Conservation (phyloP, 2,329 filamentous ascomycete species). For the Ceratocystis ficicola region DNA sequence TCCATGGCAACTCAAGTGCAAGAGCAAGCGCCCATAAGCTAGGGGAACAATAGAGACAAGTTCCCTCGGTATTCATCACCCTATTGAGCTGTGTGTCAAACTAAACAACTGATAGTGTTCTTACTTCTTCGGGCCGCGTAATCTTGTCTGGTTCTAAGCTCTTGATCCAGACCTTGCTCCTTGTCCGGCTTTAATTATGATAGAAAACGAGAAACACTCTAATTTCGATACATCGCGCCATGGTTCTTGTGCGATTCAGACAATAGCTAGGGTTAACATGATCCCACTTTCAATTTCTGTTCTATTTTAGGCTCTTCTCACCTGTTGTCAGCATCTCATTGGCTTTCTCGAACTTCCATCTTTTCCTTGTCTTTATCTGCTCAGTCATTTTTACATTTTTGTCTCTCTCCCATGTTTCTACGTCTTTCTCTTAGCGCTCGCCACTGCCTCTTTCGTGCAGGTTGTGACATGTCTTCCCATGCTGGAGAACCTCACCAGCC, state of each 20-base stretch:
- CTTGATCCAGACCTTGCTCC: too few species aligned
- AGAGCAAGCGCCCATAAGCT: too few species aligned
- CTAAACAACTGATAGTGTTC: too few species aligned
- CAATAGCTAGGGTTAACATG: background rate
- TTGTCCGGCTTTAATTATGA: too few species aligned
- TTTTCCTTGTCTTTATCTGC: background rate
- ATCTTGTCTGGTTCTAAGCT: too few species aligned
- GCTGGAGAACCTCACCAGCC: background rate
- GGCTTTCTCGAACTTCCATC: background rate
- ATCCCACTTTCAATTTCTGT: background rate
- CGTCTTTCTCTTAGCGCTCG: background rate
- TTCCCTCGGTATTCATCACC: too few species aligned
- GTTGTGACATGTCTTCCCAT: constrained; percentile 2
- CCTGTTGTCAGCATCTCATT: background rate
- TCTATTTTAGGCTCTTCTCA: background rate
- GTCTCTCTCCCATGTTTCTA: background rate
- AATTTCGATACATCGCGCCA: background rate
- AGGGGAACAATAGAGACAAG: too few species aligned
- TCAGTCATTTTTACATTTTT: background rate
- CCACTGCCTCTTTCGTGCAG: background rate
- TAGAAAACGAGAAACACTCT: background rate
- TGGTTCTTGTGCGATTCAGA: background rate
- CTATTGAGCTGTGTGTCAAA: too few species aligned
- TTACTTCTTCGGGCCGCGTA: too few species aligned
- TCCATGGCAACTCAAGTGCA: too few species aligned